A percentile compares a stretch with the other conserved stretches of the same genome.
Conservation (phyloP, 495 filamentous ascomycete genomes). For the Xylaria flabelliformis region DNA sequence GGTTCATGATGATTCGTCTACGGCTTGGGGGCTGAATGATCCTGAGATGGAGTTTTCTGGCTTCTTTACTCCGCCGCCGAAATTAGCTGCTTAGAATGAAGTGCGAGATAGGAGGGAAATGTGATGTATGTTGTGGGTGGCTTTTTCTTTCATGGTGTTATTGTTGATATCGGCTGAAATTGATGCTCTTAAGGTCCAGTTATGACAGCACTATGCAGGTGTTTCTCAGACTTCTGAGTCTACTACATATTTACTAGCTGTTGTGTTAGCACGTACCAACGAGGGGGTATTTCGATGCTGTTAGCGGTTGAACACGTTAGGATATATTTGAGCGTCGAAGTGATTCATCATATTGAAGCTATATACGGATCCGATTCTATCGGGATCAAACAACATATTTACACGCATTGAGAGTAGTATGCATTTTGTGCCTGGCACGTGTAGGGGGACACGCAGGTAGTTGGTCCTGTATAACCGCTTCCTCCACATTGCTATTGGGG, state of each 20-base stretch:
- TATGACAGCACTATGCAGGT: neutral
- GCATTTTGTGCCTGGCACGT: constrained; percentile 2
- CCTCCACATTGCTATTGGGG: constrained; percentile 17
- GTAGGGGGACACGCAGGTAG: constrained; percentile 1
- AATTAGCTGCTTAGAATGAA: neutral
- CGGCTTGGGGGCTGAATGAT: constrained; percentile 55
- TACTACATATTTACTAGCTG: neutral
- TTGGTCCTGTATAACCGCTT: constrained; percentile 10
- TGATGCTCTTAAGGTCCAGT: neutral
- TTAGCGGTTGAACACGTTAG: neutral
- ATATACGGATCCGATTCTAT: neutral
- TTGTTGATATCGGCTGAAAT: neutral
- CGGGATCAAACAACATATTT: neutral
- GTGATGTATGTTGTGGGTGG: neutral
- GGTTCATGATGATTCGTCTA: constrained; percentile 53
- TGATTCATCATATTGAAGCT: constrained; percentile 6
- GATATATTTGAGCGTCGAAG: neutral
- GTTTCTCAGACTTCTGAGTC: neutral
- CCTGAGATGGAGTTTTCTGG: neutral
- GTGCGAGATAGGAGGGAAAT: neutral
- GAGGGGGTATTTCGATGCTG: neutral
- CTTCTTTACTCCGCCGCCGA: neutral
- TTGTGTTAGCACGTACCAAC: neutral
- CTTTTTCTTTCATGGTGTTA: neutral
- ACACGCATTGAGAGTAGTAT: constrained; percentile 4